Conservation (phyloP, 176 grass and related monocot genomes). For the Rhipidocladum racemiflorum region DNA sequence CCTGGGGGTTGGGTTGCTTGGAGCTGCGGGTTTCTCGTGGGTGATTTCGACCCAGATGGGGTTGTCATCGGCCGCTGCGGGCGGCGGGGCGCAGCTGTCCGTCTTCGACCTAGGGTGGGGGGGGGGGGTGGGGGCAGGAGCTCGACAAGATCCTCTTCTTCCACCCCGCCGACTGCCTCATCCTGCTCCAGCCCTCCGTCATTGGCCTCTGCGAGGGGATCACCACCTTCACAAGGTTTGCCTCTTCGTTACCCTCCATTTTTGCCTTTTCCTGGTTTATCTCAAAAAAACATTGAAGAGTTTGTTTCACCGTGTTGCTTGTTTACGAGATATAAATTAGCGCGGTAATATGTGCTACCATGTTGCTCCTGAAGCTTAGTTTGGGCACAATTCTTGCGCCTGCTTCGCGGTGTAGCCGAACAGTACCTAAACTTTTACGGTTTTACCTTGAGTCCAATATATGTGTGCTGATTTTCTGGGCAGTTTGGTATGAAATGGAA, state of each 20-base stretch:
- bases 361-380: background rate
- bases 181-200: constrained; percentile 81
- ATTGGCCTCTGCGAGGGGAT: constrained; percentile 93
- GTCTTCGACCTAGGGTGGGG: constrained; percentile 89
- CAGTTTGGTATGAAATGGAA: background rate
- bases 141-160: constrained; percentile 98
- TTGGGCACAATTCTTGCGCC: background rate
- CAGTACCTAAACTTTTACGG: background rate
- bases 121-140: constrained; percentile 88
- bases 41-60: constrained; percentile 45
- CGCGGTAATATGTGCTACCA: background rate
- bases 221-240: constrained; percentile 87
- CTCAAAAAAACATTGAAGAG: background rate
- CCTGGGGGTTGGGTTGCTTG: background rate
- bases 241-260: background rate
- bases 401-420: background rate
- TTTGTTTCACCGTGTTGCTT: background rate
- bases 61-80: constrained; percentile 43
- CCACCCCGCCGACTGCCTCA: constrained; percentile 79
- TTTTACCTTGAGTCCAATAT: background rate
- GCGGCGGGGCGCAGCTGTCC: constrained; percentile 71
- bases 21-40: background rate
- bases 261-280: background rate
- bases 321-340: background rate
- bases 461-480: background rate